These are phyloP conservation scores for Pichia sp. DNA, from an alignment of 1,139 yeast genomes.

Conservation along the genomic window DNA sequence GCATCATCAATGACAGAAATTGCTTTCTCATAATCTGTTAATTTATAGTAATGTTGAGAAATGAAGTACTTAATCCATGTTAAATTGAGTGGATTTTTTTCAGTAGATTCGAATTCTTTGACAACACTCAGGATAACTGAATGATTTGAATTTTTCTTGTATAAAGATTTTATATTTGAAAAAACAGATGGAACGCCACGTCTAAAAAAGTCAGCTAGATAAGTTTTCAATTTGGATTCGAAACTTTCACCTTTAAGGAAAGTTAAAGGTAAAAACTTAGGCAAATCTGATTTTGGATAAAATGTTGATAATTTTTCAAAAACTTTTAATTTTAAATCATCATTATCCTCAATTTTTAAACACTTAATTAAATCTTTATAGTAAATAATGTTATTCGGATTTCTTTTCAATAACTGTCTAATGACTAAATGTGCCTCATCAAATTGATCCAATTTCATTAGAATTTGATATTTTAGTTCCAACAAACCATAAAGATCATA, in stretches of 20 bases:
- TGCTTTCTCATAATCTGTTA: conserved; percentile 49
- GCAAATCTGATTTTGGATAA: conserved; percentile 83
- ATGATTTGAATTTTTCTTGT: conserved; percentile 45
- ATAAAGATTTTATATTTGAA: conserved; percentile 76
- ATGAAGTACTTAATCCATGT: conserved; percentile 77
- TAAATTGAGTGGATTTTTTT: conserved; percentile 45
- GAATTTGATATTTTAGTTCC: conserved; percentile 63
- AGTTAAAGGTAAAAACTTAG: conserved; percentile 68
- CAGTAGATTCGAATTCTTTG: conserved; percentile 34
- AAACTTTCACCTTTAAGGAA: conserved; percentile 58
- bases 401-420: conserved; percentile 69
- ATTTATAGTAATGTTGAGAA: conserved; percentile 68
- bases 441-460: conserved; percentile 32
- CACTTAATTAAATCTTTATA: conserved; percentile 62
- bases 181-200: conserved; percentile 91
- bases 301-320: conserved; percentile 59
- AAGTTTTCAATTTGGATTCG: conserved; percentile 39
- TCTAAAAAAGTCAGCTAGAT: conserved; percentile 54
- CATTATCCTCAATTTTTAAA: conserved; percentile 36
- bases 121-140: conserved; percentile 50
- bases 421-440: conserved; percentile 65
- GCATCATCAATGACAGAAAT: conserved; percentile 54
- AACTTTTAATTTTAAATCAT: conserved; percentile 42
- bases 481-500: conserved; percentile 27
- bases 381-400: conserved; percentile 72